These are phyloP conservation scores for Russula abietina DNA, from an alignment of 768 basidiomycete species.

Conservation along the genomic window DNA sequence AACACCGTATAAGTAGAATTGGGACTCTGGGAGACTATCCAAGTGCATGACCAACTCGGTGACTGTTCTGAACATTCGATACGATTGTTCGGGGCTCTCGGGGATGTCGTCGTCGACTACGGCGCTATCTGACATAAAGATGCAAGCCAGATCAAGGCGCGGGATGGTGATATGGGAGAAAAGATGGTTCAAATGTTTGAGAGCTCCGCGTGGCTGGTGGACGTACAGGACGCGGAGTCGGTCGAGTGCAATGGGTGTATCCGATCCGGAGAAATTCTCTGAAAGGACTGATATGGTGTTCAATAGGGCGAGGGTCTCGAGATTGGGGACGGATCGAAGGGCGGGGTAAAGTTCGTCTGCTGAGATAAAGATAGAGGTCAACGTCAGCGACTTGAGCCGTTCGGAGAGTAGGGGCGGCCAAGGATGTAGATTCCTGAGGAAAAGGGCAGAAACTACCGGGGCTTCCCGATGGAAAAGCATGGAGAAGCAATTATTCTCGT, in stretches of 20 bases:
- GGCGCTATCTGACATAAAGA: slow-evolving; percentile 20
- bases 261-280: slow-evolving; percentile 15
- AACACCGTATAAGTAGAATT: slow-evolving; percentile 17
- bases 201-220: slow-evolving; percentile 15
- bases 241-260: slow-evolving; percentile 11
- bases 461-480: slow-evolving; percentile 17
- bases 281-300: slow-evolving; percentile 18
- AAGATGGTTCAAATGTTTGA: slow-evolving; percentile 18
- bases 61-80: slow-evolving; percentile 9
- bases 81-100: slow-evolving; percentile 10
- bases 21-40: slow-evolving; percentile 18
- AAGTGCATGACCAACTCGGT: slow-evolving; percentile 20
- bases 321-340: slow-evolving; percentile 19
- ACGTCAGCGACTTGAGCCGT: slow-evolving; percentile 14
- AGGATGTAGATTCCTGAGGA: slow-evolving; percentile 15
- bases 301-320: slow-evolving; percentile 17
- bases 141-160: slow-evolving; percentile 13
- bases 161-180: slow-evolving; percentile 11
- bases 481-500: slow-evolving; percentile 14
- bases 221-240: slow-evolving; percentile 15
- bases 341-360: slow-evolving; percentile 18
- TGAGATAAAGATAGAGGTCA: slow-evolving; percentile 18
- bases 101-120: slow-evolving; percentile 20
- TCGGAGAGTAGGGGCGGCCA: slow-evolving; percentile 21
- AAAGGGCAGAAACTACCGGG: slow-evolving; percentile 9